These are phyloP conservation scores for Cadophora gregata DNA, from an alignment of 2,329 filamentous ascomycete species.

Conservation along the genomic window DNA sequence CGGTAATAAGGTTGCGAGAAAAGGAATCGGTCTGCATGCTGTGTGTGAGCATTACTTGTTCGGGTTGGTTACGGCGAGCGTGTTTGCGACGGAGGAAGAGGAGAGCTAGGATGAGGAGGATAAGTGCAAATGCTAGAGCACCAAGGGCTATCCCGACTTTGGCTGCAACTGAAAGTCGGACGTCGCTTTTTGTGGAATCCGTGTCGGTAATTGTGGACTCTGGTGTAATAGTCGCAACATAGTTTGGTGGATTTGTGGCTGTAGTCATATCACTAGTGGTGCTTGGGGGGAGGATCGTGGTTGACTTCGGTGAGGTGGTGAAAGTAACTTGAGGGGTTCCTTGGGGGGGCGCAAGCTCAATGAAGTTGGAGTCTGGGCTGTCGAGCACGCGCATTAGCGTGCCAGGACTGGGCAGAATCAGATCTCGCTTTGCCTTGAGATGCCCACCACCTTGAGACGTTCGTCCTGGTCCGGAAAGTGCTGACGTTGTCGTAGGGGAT, in stretches of 20 bases:
- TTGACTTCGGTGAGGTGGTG: not conserved
- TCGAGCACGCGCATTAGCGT: not conserved
- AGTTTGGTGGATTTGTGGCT: not conserved
- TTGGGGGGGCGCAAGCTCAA: not conserved
- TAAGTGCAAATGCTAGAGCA: slow-evolving; percentile 27
- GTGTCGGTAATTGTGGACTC: not conserved
- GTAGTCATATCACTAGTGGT: not conserved
- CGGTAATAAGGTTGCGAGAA: slow-evolving; percentile 27
- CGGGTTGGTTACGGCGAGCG: slow-evolving; percentile 22
- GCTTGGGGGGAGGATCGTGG: not conserved
- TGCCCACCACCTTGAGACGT: not conserved
- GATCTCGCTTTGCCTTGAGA: not conserved
- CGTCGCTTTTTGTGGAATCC: slow-evolving; percentile 5
- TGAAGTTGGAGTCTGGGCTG: not conserved
- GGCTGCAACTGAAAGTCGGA: slow-evolving; percentile 31
- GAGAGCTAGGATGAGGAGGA: slow-evolving; percentile 32
- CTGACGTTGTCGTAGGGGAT: not conserved
- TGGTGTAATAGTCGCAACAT: slow-evolving; percentile 5
- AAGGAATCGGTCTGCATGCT: slow-evolving; percentile 33
- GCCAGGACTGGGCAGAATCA: not conserved
- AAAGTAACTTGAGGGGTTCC: not conserved
- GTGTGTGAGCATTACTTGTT: slow-evolving; percentile 34
- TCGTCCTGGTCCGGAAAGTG: not conserved
- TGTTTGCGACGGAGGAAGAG: slow-evolving; percentile 35
- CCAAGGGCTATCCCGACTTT: slow-evolving; percentile 38